Percentiles rank a stretch among this genome's conserved stretches.
Conservation (phyloP, 352 stramenopile genomes). For the Globisporangium megalacanthum region DNA sequence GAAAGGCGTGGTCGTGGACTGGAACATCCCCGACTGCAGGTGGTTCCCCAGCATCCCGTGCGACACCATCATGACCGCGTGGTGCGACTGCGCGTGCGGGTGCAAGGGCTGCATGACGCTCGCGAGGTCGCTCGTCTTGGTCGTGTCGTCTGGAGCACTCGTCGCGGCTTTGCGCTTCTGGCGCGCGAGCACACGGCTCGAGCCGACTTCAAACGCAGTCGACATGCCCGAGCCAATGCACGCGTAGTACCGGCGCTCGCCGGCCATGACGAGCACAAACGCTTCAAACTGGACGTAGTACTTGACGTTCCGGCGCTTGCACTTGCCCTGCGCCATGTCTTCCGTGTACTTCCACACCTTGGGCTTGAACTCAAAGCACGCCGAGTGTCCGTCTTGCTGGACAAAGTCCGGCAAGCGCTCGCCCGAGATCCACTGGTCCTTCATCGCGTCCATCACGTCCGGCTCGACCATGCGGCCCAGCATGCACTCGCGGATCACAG, state of each 20-base stretch:
- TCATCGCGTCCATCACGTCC: constrained; percentile 80
- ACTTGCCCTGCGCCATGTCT: constrained; percentile 86
- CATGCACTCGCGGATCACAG: constrained; percentile 81
- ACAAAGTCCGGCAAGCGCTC: constrained; percentile 82
- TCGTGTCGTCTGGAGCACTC: constrained; percentile 22
- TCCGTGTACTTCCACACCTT: constrained; percentile 89
- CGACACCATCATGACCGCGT: constrained; percentile 10
- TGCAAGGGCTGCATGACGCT: constrained; percentile 22
- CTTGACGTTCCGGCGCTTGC: constrained; percentile 84
- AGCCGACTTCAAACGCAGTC: constrained; percentile 81
- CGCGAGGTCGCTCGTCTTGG: constrained; percentile 14
- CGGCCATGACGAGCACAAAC: constrained; percentile 68
- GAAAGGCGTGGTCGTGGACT: constrained; percentile 9
- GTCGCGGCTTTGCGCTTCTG: constrained; percentile 80
- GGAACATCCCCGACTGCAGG: constrained; percentile 14
- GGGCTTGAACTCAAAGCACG: constrained; percentile 85
- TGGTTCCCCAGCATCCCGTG: constrained; percentile 21
- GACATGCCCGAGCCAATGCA: constrained; percentile 86
- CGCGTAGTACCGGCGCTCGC: constrained; percentile 75
- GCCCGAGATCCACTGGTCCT: constrained; percentile 82
- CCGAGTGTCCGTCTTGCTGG: constrained; percentile 62
- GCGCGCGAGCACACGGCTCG: constrained; percentile 70
- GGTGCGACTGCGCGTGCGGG: constrained; percentile 20
- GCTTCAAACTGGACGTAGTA: constrained; percentile 88
- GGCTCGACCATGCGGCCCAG: constrained; percentile 67